phyloP scores from a whole-genome alignment of 2,329 filamentous ascomycete species.

The Periconia sp. region DNA sequence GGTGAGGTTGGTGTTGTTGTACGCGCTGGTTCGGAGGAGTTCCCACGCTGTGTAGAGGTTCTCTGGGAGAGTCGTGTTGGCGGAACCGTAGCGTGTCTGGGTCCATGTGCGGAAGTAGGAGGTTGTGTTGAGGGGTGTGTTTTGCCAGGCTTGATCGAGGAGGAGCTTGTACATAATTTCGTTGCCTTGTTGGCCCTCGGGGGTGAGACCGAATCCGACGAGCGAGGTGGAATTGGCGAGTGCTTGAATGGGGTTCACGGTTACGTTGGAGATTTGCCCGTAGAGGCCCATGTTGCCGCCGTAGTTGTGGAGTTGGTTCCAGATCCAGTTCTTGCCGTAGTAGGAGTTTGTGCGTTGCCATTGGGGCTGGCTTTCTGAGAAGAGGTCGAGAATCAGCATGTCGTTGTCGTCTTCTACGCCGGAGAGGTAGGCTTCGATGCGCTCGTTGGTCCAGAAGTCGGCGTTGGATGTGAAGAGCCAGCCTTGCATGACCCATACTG shows the following conservation, averaged over 20 bases:
- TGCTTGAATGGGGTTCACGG: conserved; percentile 50
- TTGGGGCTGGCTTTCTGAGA: conserved; percentile 53
- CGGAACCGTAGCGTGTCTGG: conserved; percentile 43
- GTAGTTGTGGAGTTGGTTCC: conserved; percentile 56
- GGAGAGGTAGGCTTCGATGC: conserved; percentile 53
- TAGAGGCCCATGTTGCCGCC: conserved; percentile 55
- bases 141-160: conserved; percentile 55
- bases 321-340: conserved; percentile 57
- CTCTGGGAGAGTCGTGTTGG: conserved; percentile 13
- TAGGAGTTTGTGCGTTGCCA: conserved; percentile 56
- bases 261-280: conserved; percentile 54
- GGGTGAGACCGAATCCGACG: conserved; percentile 53
- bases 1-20: conserved; percentile 53
- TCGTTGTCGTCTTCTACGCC: conserved; percentile 48
- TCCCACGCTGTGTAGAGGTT: conserved; percentile 52
- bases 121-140: conserved; percentile 46
- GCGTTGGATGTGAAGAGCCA: conserved; percentile 53
- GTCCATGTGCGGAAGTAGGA: conserved; percentile 53
- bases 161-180: conserved; percentile 56
- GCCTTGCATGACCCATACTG: conserved; percentile 57
- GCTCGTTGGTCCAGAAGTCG: conserved; percentile 49
- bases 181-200: conserved; percentile 57
- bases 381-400: conserved; percentile 56
- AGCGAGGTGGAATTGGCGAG: conserved; percentile 45
- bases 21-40: conserved; percentile 48